These are phyloP conservation scores for Ogataea minuta DNA, from an alignment of 805 yeast genomes.

Conservation along the genomic window DNA sequence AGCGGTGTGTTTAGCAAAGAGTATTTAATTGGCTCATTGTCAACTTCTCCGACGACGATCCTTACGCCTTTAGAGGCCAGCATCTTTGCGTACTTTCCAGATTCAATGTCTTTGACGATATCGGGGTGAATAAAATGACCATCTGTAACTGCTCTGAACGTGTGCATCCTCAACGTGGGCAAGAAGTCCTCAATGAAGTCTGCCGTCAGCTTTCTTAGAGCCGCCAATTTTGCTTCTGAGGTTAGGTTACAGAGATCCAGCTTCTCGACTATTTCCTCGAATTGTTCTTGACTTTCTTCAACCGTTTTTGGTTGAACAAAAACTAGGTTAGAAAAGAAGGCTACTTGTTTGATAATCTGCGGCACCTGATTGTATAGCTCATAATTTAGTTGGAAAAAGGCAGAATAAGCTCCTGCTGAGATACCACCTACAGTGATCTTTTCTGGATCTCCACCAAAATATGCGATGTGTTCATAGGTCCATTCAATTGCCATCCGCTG, in stretches of 20 bases:
- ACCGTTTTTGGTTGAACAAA: slow-evolving; percentile 40
- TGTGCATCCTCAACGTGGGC: slow-evolving; percentile 20
- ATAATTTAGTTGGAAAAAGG: slow-evolving; percentile 41
- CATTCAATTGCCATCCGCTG: slow-evolving; percentile 46
- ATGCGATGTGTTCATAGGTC: slow-evolving; percentile 40
- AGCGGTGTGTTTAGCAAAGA: slow-evolving; percentile 33
- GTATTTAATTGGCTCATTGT: slow-evolving; percentile 35
- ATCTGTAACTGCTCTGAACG: slow-evolving; percentile 42
- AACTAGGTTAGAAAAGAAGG: slow-evolving; percentile 37
- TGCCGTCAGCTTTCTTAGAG: slow-evolving; percentile 5
- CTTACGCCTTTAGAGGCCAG: slow-evolving; percentile 20
- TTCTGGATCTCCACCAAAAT: slow-evolving; percentile 47
- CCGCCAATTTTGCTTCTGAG: slow-evolving; percentile 5
- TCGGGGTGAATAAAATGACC: slow-evolving; percentile 34
- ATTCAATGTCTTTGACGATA: slow-evolving; percentile 33
- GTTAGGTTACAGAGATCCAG: slow-evolving; percentile 9
- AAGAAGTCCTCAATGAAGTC: slow-evolving; percentile 22
- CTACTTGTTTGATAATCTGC: slow-evolving; percentile 39
- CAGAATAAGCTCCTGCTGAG: slow-evolving; percentile 46
- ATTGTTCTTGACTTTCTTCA: slow-evolving; percentile 36
- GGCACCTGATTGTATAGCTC: slow-evolving; percentile 39
- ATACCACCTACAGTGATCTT: slow-evolving; percentile 45
- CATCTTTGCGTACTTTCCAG: slow-evolving; percentile 31
- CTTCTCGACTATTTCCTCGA: slow-evolving; percentile 34
- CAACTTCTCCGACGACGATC: slow-evolving; percentile 35